phyloP scores from a whole-genome alignment of 805 yeast species.

The Candida sphagnicola region DNA sequence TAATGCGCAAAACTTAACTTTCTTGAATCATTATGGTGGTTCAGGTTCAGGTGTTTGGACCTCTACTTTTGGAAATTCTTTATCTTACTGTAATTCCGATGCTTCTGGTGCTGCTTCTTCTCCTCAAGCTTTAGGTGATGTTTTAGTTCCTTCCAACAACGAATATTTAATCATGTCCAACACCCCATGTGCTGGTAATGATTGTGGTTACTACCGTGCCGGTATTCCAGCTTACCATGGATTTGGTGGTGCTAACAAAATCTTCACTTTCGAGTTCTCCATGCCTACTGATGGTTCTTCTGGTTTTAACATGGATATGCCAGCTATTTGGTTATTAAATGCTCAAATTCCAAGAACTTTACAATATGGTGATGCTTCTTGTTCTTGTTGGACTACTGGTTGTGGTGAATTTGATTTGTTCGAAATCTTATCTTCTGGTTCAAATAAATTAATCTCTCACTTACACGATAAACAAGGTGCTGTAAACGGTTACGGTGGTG shows the following conservation, averaged over 20 bases:
- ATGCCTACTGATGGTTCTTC: conserved; percentile 75
- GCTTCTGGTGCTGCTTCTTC: conserved; percentile 70
- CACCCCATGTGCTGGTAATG: conserved; percentile 48
- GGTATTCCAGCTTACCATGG: conserved; percentile 95
- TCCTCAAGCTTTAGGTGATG: conserved; percentile 66
- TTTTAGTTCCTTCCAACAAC: conserved; percentile 62
- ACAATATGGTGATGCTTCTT: conserved; percentile 80
- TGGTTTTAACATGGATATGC: conserved; percentile 81
- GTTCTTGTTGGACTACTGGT: conserved; percentile 96
- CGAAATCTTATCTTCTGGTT: conserved; percentile 79
- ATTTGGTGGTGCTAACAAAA: conserved; percentile 77
- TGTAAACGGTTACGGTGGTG: conserved; percentile 53
- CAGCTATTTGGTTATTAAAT: conserved; percentile 94
- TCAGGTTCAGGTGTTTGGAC: conserved; percentile 89
- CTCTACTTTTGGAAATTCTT: conserved; percentile 82
- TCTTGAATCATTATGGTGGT: conserved; percentile 89
- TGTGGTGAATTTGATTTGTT: conserved; percentile 98
- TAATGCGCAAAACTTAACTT: conserved; percentile 64
- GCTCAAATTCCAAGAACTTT: conserved; percentile 95
- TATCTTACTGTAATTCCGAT: conserved; percentile 77
- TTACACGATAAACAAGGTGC: conserved; percentile 82
- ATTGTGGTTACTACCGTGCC: conserved; percentile 83
- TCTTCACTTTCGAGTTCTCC: conserved; percentile 87
- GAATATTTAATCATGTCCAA: conserved; percentile 85
- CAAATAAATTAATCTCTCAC: conserved; percentile 70